These are phyloP conservation scores for Aureobasidium melanogenum DNA, from an alignment of 2,329 filamentous ascomycete species.

Conservation along the genomic window DNA sequence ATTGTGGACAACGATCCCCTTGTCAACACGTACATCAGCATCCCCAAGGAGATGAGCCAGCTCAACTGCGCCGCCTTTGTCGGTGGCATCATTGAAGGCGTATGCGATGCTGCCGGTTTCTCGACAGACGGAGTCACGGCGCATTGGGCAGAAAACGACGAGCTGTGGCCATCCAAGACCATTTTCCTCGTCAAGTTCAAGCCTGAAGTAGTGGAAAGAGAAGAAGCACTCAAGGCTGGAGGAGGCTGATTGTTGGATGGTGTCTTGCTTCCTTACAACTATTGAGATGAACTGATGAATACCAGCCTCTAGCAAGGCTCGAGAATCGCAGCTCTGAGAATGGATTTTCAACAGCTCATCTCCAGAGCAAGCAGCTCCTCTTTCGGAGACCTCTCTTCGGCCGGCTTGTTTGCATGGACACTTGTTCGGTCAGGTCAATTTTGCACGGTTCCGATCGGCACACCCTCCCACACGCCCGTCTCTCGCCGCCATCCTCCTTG, in stretches of 20 bases:
- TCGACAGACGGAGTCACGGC: constrained; percentile 75
- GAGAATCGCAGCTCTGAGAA: neutral
- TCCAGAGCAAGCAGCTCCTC: neutral
- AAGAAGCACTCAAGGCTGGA: constrained; percentile 44
- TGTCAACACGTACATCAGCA: constrained; percentile 86
- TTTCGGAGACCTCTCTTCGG: neutral
- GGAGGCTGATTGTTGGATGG: constrained; percentile 17
- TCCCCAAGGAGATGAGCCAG: constrained; percentile 92
- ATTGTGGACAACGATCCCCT: constrained; percentile 96
- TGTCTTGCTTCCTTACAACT: neutral
- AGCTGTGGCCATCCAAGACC: constrained; percentile 90
- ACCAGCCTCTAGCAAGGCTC: neutral
- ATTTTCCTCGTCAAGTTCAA: constrained; percentile 93
- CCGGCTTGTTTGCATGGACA: neutral
- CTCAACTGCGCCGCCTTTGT: constrained; percentile 95
- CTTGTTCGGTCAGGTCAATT: neutral
- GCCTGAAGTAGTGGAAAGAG: constrained; percentile 82
- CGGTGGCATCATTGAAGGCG: constrained; percentile 88
- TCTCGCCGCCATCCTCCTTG: constrained; percentile 14
- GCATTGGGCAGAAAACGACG: constrained; percentile 56
- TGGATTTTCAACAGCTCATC: neutral
- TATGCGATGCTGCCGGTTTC: constrained; percentile 89
- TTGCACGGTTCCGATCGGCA: constrained; percentile 7
- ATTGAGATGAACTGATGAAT: neutral
- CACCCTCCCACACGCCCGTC: neutral